Evolutionary conservation across 352 stramenopile genomes (phyloP).

Genomic region (Thraustochytrium sp.): DNA sequence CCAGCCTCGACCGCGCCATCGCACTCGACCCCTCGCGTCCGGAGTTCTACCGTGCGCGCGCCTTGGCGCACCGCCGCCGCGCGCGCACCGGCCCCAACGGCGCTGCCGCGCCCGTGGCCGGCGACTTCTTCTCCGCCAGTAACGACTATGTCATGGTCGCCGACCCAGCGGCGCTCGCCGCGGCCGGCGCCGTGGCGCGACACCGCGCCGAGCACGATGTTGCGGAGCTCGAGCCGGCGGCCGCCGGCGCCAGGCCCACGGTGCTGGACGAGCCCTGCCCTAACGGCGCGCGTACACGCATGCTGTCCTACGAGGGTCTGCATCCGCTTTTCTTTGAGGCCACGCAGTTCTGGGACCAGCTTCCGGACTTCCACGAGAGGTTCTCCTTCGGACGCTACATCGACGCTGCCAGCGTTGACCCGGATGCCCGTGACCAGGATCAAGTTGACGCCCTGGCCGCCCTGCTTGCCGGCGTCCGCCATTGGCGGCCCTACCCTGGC

Average conservation of each 20-base stretch:
- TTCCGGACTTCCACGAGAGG: not conserved
- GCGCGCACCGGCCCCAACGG: not conserved
- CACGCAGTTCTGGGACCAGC: not conserved
- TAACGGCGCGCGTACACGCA: not conserved
- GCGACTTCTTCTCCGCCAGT: slow-evolving; percentile 16
- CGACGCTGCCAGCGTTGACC: not conserved
- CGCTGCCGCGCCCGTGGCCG: not conserved
- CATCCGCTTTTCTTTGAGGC: slow-evolving; percentile 33
- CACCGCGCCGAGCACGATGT: not conserved
- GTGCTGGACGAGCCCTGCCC: not conserved
- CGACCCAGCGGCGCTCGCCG: no score
- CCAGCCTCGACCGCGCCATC: not conserved
- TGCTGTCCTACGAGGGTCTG: not conserved
- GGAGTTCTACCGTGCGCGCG: not conserved
- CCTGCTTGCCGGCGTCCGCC: not conserved
- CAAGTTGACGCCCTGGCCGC: not conserved
- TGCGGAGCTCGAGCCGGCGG: not conserved
- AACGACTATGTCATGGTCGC: slow-evolving; percentile 11
- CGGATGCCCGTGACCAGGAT: not conserved
- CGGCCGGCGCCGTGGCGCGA: no score
- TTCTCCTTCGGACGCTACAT: not conserved
- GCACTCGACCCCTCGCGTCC: not conserved
- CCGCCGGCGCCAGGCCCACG: not conserved
- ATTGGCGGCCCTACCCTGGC: not conserved
- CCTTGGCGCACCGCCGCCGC: not conserved